Conservation (phyloP, 164 flowering plant genomes). For the Cinnamomum micranthum region DNA sequence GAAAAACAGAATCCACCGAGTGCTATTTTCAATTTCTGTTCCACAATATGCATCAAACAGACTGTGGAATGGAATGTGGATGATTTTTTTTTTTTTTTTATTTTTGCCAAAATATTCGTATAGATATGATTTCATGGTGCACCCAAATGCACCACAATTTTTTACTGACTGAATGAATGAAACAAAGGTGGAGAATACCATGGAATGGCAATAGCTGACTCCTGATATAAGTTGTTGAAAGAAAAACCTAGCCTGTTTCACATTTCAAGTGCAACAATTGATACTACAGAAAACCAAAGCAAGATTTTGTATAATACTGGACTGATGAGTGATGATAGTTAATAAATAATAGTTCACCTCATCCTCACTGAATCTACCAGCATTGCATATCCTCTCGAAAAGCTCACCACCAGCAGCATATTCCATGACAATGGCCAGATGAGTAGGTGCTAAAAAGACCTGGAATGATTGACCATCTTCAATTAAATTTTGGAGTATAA, state of each 20-base stretch:
- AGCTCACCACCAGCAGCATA: conserved; percentile 91
- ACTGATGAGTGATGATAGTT: not conserved
- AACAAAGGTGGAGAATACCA: conserved; percentile 37
- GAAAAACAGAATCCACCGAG: too few relatives aligned
- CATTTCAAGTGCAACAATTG: not conserved
- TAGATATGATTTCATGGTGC: not conserved
- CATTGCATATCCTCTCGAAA: conserved; percentile 69
- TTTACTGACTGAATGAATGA: not conserved
- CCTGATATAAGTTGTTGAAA: conserved; percentile 96
- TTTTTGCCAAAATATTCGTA: not conserved
- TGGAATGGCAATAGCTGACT: conserved; percentile 89
- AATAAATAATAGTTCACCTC: conserved; percentile 44
- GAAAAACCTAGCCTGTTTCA: conserved; percentile 71
- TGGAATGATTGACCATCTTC: conserved; percentile 20
- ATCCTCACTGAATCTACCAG: conserved; percentile 84
- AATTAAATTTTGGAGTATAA: not conserved
- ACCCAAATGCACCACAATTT: not conserved
- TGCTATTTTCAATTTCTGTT: too few relatives aligned
- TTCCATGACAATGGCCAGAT: conserved; percentile 86
- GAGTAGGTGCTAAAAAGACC: conserved; percentile 77
- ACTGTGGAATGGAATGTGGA: too few relatives aligned
- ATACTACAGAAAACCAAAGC: not conserved
- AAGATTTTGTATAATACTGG: not conserved
- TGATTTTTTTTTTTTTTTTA: too few relatives aligned
- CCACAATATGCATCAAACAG: too few relatives aligned